Evolutionary conservation across 2,329 filamentous ascomycete genomes (phyloP).

Genomic region (Cucurbitaria berberidis): DNA sequence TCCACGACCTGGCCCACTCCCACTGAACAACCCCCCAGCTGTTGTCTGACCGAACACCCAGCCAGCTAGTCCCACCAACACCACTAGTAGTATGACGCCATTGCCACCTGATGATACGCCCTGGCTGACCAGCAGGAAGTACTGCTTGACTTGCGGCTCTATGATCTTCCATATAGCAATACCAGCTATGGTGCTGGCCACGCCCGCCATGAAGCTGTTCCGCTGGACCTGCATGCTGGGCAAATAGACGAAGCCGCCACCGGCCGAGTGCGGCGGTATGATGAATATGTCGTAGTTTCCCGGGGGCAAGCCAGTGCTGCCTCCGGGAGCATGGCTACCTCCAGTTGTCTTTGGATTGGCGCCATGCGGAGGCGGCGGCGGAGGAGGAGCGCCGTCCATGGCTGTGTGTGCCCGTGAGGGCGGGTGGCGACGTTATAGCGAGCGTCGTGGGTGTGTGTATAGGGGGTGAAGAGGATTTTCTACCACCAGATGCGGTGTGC

Average conservation of each 20-base stretch:
- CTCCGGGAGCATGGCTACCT: conserved; percentile 34
- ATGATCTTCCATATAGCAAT: conserved; percentile 76
- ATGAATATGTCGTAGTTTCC: conserved; percentile 98
- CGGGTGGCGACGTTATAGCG: conserved; percentile 22
- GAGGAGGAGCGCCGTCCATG: conserved; percentile 66
- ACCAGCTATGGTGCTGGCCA: conserved; percentile 74
- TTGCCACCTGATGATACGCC: conserved; percentile 63
- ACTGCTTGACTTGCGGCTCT: conserved; percentile 74
- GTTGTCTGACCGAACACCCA: conserved; percentile 77
- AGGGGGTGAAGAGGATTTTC: conserved; percentile 2
- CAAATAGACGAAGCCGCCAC: conserved; percentile 90
- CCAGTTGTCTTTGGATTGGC: conserved; percentile 69
- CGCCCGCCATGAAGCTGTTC: conserved; percentile 91
- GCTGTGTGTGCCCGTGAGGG: conserved; percentile 34
- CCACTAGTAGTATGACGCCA: conserved; percentile 73
- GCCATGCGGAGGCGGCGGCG: conserved; percentile 86
- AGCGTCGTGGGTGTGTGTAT: conserved; percentile 8
- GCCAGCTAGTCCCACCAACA: conserved; percentile 75
- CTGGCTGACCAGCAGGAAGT: conserved; percentile 73
- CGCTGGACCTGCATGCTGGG: conserved; percentile 83
- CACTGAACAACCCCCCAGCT: conserved; percentile 52
- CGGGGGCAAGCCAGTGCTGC: conserved; percentile 69
- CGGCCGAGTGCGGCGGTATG: conserved; percentile 88
- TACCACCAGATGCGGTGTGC: conserved; percentile 6
- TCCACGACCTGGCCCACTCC: conserved; percentile 34